A percentile compares a stretch with the other conserved stretches of the same genome.
phyloP scores from a whole-genome alignment of 2,329 filamentous ascomycete species.

The Botrytis aclada region DNA sequence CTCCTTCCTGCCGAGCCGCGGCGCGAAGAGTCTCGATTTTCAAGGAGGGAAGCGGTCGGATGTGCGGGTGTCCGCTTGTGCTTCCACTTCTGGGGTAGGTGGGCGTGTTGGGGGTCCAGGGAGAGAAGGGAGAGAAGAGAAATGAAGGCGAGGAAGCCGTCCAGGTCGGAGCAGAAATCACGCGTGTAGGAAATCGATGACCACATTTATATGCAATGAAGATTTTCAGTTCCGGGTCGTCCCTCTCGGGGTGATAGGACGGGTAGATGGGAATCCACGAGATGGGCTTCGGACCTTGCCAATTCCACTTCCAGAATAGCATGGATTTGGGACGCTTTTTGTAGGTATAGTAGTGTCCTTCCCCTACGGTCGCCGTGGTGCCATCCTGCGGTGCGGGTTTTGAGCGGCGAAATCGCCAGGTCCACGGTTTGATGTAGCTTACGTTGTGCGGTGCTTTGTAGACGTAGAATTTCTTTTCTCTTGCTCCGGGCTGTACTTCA shows the following conservation, averaged over 20 bases:
- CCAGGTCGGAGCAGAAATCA: background rate
- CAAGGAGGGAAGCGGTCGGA: background rate
- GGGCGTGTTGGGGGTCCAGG: background rate
- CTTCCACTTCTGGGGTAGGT: fast-evolving
- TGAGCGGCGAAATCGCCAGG: background rate
- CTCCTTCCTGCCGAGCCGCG: background rate
- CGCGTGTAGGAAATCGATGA: background rate
- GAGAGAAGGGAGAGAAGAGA: background rate
- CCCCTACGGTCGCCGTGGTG: too few species aligned
- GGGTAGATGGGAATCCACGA: background rate
- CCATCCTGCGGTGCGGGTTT: too few species aligned
- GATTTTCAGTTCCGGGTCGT: background rate
- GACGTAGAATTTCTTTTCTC: background rate
- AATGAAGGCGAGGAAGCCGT: background rate
- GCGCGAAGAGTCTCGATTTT: background rate
- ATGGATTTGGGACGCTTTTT: background rate
- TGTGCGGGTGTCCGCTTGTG: background rate
- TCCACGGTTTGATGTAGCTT: background rate
- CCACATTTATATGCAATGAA: background rate
- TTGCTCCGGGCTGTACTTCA: background rate
- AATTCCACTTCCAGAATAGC: constrained; percentile 2
- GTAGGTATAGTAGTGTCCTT: background rate
- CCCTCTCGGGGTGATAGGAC: background rate
- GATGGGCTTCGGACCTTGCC: background rate
- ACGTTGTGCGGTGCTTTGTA: background rate